phyloP scores from a whole-genome alignment of 176 grass and related monocot genomes.

The Pontederia crassipes region DNA sequence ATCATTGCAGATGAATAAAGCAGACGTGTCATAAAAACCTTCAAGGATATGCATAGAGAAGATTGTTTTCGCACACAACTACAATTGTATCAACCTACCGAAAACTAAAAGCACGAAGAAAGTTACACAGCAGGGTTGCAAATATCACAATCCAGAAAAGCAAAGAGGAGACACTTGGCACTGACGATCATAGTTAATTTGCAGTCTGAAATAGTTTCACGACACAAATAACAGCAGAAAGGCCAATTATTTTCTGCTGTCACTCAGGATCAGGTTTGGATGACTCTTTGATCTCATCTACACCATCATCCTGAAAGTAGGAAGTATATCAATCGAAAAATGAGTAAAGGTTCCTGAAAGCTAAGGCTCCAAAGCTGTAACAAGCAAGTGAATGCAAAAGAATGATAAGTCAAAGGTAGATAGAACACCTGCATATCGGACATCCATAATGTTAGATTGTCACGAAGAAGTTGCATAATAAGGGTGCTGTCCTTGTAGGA shows the following conservation, averaged over 20 bases:
- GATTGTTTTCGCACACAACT: too few species aligned
- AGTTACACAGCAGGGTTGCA: too few species aligned
- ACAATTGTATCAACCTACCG: too few species aligned
- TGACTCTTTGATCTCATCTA: constrained; percentile 79
- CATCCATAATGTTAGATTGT: constrained; percentile 97
- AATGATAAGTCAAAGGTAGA: constrained; percentile 2
- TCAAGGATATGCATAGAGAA: too few species aligned
- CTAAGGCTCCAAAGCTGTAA: not conserved
- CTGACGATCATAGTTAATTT: not conserved
- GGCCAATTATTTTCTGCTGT: constrained; percentile 25
- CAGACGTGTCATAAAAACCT: too few species aligned
- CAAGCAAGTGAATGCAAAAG: not conserved
- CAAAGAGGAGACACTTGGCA: not conserved
- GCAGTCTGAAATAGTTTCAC: not conserved
- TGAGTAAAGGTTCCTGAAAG: constrained; percentile 1
- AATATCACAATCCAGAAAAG: not conserved
- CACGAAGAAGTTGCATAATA: constrained; percentile 99
- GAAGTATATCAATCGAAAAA: not conserved
- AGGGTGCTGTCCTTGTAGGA: constrained; percentile 99
- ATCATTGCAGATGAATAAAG: too few species aligned
- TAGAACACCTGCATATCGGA: constrained; percentile 89
- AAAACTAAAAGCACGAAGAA: too few species aligned
- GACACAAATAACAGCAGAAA: not conserved
- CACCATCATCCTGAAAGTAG: constrained; percentile 61
- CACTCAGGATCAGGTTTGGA: constrained; percentile 62